Evolutionary conservation across 306 rosid species (phyloP), one percentile per base, ranked within the genome.

Genomic region (Acacia acuminata): DNA sequence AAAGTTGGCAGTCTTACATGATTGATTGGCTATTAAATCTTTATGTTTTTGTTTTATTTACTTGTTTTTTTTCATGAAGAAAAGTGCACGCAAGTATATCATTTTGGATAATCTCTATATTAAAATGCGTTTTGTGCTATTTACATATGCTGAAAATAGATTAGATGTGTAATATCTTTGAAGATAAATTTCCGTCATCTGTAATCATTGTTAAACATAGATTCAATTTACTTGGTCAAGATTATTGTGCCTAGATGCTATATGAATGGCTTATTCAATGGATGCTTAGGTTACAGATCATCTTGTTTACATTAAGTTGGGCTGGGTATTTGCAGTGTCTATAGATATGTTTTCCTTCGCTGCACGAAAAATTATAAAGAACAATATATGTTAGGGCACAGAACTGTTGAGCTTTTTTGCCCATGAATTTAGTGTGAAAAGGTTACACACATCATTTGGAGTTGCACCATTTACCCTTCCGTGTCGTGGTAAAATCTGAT

Each of bases 1-100:
- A 25, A 71, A 68, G 75, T 75, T 88, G 58, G 82, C 76, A 55
- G 30, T 53, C 69, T 79, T 15, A 68, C 72, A 71, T 24, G 64
- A 14, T 82, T 56, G 43, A 72, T 40, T 71, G 61, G 69, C 38
- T 30, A 36, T 66, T 66, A 44, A 55, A 80, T 27, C 12, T 77
- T 75, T 2, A 22, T 50, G 32, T 50, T 17, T 63, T 61, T 61
- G 7, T 79, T 42, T 24, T 25, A 11, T 16, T 14, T 15, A 15
- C 61, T 48, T 17, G 32, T 44, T 45, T 72, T 45, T 22, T 30
- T 43, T 43, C 75, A 13, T 20, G 0, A 7, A 24, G 3, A 25
- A 73, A 73, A 44, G 58, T 58, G 12, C 40, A 22, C 24, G 38
- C 7, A 36, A 58, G 17, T 66, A 38, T 65, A n/a, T 15, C 24